These are phyloP conservation scores for Clavariopsis aquatica DNA, from an alignment of 495 filamentous ascomycete species.

Conservation along the genomic window DNA sequence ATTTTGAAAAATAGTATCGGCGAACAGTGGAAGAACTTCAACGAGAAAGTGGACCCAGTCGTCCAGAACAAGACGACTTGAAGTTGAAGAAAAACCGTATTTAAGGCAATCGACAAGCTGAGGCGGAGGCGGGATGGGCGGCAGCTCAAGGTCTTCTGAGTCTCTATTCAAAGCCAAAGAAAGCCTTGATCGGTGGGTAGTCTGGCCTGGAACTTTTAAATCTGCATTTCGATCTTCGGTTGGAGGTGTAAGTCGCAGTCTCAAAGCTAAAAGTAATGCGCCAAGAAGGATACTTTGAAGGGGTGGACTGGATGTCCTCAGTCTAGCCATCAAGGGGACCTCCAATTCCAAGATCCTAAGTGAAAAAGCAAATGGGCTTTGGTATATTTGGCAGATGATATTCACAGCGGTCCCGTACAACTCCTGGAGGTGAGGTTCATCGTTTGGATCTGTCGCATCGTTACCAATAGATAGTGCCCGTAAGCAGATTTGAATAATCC, in stretches of 20 bases:
- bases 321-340: conserved; percentile 66
- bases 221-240: not conserved
- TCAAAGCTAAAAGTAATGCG: conserved; percentile 34
- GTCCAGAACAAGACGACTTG: conserved; percentile 76
- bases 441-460: not conserved
- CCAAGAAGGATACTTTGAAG: conserved; percentile 36
- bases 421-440: conserved; percentile 41
- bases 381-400: conserved; percentile 72
- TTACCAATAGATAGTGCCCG: conserved; percentile 20
- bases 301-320: conserved; percentile 60
- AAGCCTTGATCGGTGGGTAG: conserved; percentile 19
- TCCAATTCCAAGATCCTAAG: conserved; percentile 73
- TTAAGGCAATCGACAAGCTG: conserved; percentile 79
- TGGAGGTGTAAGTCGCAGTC: conserved; percentile 26
- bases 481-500: conserved; percentile 58
- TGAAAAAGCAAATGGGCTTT: conserved; percentile 66
- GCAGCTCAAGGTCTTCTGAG: conserved; percentile 15
- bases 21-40: conserved; percentile 80
- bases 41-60: conserved; percentile 88
- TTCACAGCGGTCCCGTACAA: conserved; percentile 71
- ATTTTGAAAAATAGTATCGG: conserved; percentile 81
- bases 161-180: conserved; percentile 24
- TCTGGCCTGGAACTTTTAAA: not conserved
- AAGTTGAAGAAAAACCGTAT: conserved; percentile 73
- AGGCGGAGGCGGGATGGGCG: conserved; percentile 58